These are phyloP conservation scores for Leccinum obscurum DNA, from an alignment of 768 basidiomycete species.

Conservation along the genomic window DNA sequence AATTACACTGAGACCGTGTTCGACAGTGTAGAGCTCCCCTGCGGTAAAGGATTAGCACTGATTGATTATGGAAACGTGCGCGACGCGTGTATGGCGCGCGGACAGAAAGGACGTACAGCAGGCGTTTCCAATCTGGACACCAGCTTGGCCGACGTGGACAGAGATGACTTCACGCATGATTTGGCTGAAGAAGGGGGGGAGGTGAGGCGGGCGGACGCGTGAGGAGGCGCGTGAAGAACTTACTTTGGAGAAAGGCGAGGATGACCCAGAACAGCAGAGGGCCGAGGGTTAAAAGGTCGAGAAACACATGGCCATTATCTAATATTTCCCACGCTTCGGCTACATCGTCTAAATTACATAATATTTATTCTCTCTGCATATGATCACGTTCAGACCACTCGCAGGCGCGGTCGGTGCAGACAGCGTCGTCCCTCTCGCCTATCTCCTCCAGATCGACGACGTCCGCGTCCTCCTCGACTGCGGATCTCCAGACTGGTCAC, in stretches of 20 bases:
- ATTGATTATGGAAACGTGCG: constrained; percentile 1
- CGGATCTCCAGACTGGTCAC: constrained; percentile 86
- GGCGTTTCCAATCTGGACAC: constrained; percentile 97
- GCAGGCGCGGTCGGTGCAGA: constrained; percentile 78
- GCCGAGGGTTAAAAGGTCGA: constrained; percentile 43
- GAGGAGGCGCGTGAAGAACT: constrained; percentile 30
- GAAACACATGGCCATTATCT: constrained; percentile 36
- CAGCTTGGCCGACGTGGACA: constrained; percentile 98
- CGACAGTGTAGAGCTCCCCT: constrained; percentile 99
- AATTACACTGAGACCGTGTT: constrained; percentile 92
- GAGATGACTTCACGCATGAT: constrained; percentile 97
- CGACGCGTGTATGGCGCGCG: constrained; percentile 16
- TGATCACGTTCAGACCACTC: constrained; percentile 95
- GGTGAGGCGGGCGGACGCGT: constrained; percentile 22
- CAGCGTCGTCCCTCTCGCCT: constrained; percentile 66
- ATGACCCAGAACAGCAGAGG: constrained; percentile 31
- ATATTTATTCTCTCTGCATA: constrained; percentile 29
- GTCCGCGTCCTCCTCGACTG: constrained; percentile 92
- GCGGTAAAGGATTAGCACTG: constrained; percentile 28
- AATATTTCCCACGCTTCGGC: constrained; percentile 31
- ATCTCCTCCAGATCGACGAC: constrained; percentile 93
- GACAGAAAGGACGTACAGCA: constrained; percentile 72
- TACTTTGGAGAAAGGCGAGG: constrained; percentile 31
- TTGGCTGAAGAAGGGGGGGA: constrained; percentile 9
- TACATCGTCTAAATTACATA: constrained; percentile 7